Evolutionary conservation across 2,329 filamentous ascomycete species (phyloP), one percentile per base, ranked within the genome.

Genomic region (Talaromyces sp.): DNA sequence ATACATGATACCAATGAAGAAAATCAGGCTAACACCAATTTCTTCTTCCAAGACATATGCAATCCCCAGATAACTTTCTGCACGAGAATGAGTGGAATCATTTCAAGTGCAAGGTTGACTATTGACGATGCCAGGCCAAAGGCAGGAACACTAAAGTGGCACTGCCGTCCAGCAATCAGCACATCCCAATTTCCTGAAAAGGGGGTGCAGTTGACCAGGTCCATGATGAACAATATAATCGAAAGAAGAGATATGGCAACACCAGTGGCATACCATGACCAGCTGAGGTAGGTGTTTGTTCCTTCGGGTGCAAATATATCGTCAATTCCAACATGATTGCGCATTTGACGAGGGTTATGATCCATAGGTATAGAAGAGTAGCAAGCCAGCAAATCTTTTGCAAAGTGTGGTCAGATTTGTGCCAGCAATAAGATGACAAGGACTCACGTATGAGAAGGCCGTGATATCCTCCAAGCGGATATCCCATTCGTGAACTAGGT

Each of bases 401-500:
- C 7, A 53, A 22, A n/a, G 7, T 10, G 5, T 53, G 4, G 25
- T 53, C 13, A 53, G 49, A 15, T 3, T n/a, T 29, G 27, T 31
- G 6, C 7, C 3, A 59, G 5, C 40, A 3, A 27, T 40, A 15
- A n/a, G 17, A 43, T 5, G 13, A 13, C n/a, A 17, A 7, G 38
- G 17, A 71, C 73, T 66, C 63, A 77, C 74, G 38, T 70, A 76
- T 53, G 65, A 58, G 2, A 69, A 69, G 1, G 63, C 60, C 47
- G 76, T 68, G 19, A 74, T 65, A 36, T 77, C 73, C 17, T 70
- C 61, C 6, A 75, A 66, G 6, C 65, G 67, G 2, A 78, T 65
- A 61, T 79, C 68, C 72, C 72, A 79, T 53, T 73, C 70, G 65
- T 79, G 77, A 6, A 79, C 76, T 62, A 75, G 79, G 61, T 76